Base-by-base conservation (phyloP, 345 rosid species). In the Dimocarpus longan region DNA sequence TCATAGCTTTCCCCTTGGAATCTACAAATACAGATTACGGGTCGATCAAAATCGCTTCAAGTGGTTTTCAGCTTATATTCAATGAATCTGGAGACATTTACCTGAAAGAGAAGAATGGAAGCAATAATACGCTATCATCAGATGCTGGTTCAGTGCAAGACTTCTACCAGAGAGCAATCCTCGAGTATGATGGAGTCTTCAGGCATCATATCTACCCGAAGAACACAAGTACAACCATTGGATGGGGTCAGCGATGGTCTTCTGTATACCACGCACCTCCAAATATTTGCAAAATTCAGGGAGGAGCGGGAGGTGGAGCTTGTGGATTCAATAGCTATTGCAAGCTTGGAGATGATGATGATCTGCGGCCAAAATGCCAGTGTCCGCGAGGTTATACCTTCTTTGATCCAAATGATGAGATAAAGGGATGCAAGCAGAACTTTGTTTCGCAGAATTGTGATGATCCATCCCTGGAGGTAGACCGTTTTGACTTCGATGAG, bases 281-380 rank as follows among this genome's bases (percentile, higher is more conserved):
- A 64, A 75, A 93, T 76, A 82, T 88, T 5, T 90, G 93, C 81
- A 1, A 4, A 10, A 60, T 89, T 9, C 2, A 0, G 5, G 66
- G 13, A 64, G 46, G n/a, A 0, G 19, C 48, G 3, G 90, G 93
- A 8, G 60, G 80, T 26, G 88, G 86, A 50, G 88, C 89, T 10
- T 93, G 96, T 63, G 98, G 94, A 37, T 85, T 52, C 84, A 90
- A 90, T 68, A 89, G 84, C 79, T 83, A 80, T 54, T 93, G 98
- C 74, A 50, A 2, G 15, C 13, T 86, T 8, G 82, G 80, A 57
- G 37, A 32, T 32, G 37, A 32, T 32, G 73, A 65, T 2, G 80
- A 87, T 56, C 70, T 82, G 16, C 84, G 84, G 66, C 91, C 91
- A 8, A 85, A 2, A 5, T 90, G 93, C 72, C 56, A 68, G 43